phyloP scores from a whole-genome alignment of 106 monocot species.

The Posidonia australis region DNA sequence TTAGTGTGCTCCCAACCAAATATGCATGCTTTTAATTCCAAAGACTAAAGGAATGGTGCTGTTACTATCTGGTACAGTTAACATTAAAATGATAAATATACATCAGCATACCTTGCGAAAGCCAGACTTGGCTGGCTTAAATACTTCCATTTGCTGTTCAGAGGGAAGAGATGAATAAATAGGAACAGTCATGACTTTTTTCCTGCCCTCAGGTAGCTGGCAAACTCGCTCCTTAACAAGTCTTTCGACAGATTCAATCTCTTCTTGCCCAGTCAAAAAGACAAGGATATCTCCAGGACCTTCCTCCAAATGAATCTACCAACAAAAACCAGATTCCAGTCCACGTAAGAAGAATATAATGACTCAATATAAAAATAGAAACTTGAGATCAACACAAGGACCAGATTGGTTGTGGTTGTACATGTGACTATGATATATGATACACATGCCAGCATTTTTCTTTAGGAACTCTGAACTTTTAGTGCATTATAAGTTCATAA shows the following conservation, averaged over 20 bases:
- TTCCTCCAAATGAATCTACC: slow-evolving; percentile 75
- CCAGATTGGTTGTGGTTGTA: no score
- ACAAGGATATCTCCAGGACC: slow-evolving; percentile 84
- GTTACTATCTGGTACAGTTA: not conserved
- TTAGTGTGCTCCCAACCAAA: no score
- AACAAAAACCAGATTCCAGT: not conserved
- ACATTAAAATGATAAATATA: not conserved
- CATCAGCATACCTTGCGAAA: slow-evolving; percentile 56
- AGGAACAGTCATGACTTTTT: slow-evolving; percentile 48
- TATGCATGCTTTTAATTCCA: no score
- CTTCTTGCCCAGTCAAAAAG: slow-evolving; percentile 96
- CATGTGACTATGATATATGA: no score
- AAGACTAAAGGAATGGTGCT: no score
- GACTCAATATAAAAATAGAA: not conserved
- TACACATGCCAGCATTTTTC: no score
- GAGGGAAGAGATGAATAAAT: slow-evolving; percentile 95
- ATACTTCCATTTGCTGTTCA: slow-evolving; percentile 90
- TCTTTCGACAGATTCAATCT: slow-evolving; percentile 91
- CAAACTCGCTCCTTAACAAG: slow-evolving; percentile 54
- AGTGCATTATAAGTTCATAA: no score
- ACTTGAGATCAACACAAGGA: not conserved
- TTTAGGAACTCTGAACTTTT: no score
- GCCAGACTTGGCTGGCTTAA: slow-evolving; percentile 58
- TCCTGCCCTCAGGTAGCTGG: slow-evolving; percentile 44
- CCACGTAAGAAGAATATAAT: not conserved